Base-by-base conservation (phyloP, 768 basidiomycete genomes). In the Serendipita vermifera region DNA sequence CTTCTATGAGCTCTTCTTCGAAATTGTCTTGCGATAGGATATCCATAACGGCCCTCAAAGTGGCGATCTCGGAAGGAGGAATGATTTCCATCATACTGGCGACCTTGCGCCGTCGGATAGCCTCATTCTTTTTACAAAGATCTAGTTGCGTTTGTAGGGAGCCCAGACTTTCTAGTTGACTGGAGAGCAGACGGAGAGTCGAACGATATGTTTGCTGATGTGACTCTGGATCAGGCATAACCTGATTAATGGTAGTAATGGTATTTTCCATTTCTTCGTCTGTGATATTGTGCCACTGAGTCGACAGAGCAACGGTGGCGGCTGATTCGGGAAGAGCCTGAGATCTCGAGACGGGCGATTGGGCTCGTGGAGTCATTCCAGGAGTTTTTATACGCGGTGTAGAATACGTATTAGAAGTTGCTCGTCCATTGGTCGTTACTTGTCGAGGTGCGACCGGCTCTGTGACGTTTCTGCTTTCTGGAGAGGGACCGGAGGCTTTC, bases 201-300 rank as follows among this genome's bases (percentile, higher is more conserved):
- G 11, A 62, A 58, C 55, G 70, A 64, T 13, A 56, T 9, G 17
- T 33, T 5, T 38, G 2, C 11, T 32, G n/a, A 14, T n/a, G 54
- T 11, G 35, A 24, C 17, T 51, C 22, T 9, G 54, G 27, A 26
- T 31, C 24, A 22, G 48, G 55, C 33, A 56, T 27, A n/a, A 59
- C 26, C 15, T 57, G 48, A 20, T 56, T 57, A 3, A 84, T 66
- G 17, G 68, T 69, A 0, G 83, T 75, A 22, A 88, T 77, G 3
- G 79, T 75, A 14, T 73, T 70, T 58, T 83, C 80, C 38, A 90
- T 83, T 1, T 76, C 82, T 48, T 85, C 79, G 66, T 90, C 85
- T 2, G 85, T 80, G 62, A 79, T 81, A 22, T 80, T 77, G 63
- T 90, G 87, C 86, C 87, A 91, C 64, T 73, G 77, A 6, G 80